Percentiles rank a stretch among this genome's conserved stretches.
These are phyloP conservation scores for Cicer chorassanicum DNA, from an alignment of 306 rosid species.

Conservation along the genomic window DNA sequence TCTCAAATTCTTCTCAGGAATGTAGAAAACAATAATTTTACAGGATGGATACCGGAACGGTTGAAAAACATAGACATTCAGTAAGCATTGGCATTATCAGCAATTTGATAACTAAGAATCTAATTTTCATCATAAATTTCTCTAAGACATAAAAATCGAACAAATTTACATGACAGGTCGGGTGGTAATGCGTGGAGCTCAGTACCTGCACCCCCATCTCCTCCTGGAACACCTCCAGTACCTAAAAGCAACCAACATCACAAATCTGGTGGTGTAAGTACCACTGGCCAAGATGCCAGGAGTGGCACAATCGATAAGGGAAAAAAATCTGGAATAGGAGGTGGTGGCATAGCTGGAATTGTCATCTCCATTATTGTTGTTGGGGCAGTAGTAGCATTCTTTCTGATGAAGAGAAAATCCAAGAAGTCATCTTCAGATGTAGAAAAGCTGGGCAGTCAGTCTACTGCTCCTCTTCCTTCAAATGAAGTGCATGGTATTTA, in stretches of 20 bases:
- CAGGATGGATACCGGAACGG: constrained; percentile 87
- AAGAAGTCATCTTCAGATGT: constrained; percentile 70
- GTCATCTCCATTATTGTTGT: constrained; percentile 71
- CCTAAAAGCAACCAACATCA: constrained; percentile 57
- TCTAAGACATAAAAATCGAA: constrained; percentile 40
- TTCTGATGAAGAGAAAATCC: constrained; percentile 73
- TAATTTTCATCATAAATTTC: constrained; percentile 35
- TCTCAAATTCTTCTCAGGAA: constrained; percentile 65
- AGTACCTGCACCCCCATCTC: constrained; percentile 94
- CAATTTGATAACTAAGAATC: constrained; percentile 31
- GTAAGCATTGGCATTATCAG: constrained; percentile 60
- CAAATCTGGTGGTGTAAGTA: constrained; percentile 57
- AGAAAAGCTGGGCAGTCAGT: constrained; percentile 68
- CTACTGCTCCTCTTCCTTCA: constrained; percentile 67
- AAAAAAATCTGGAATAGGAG: constrained; percentile 78
- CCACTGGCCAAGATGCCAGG: constrained; percentile 50
- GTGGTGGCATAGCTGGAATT: constrained; percentile 88
- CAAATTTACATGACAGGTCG: constrained; percentile 56
- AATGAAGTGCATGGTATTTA: constrained; percentile 71
- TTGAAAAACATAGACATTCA: constrained; percentile 69
- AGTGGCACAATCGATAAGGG: constrained; percentile 47
- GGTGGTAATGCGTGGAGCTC: constrained; percentile 83
- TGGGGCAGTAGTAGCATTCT: constrained; percentile 74
- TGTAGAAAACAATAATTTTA: constrained; percentile 81
- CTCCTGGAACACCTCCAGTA: constrained; percentile 74